Evolutionary conservation across 257 asterid species (phyloP), one percentile per base, ranked within the genome.

Genomic region (Fraxinus anomala): DNA sequence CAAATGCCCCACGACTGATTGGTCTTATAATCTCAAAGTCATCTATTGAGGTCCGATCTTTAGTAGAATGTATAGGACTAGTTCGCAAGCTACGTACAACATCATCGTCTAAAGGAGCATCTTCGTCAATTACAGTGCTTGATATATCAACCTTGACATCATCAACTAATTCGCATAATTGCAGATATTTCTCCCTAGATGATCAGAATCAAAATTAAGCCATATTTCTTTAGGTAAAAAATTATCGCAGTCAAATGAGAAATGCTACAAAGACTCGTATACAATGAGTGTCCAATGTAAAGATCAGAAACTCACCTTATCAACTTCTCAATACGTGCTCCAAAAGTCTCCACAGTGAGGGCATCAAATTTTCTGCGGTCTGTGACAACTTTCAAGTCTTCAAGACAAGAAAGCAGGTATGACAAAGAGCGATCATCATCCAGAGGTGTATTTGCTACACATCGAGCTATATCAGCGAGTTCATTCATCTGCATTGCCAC

Each of bases 1-100:
- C 99, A 86, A 96, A 96, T 81, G 99, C 99, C 70, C 99, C 99
- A 75, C 98, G 98, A 83, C 99, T 96, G 75, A 96, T 96, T 72
- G 98, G 99, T 86, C 92, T 93, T 79, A 96, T 93, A 78, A 96
- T 96, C 91, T 93, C 99, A 72, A 96, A 96, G 89, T 93, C 97
- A 87, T 96, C 99, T 79, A 96, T 96, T 13, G 99, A 89, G 77
- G 99, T 96, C 40, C 98, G 99, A 75, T 93, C 98, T 85, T 87
- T 94, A 77, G 85, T 85, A 74, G 97, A 78, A 92, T 96, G 98
- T 49, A 91, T 78, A 3, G 99, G 99, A 87, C 99, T 95, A 80
- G 96, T 93, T 81, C 99, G 86, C 80, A 95, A 87, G 90, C 99
- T 95, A 61, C 97, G 99, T 26, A 93, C 87, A 80, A 93, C 98